Conservation (phyloP, 116 monocot species). For the Trichopus zeylanicus region DNA sequence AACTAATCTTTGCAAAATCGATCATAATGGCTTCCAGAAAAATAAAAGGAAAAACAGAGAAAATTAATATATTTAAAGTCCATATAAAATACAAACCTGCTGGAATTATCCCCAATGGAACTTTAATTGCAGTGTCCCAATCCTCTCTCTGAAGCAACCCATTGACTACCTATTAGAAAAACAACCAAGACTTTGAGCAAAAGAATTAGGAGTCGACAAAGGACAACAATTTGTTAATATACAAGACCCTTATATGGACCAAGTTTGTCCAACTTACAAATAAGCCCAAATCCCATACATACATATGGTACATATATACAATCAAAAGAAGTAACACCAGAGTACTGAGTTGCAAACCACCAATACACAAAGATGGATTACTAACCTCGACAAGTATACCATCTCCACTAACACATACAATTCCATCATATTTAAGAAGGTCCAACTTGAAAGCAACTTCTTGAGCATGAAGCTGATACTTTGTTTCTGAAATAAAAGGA, state of each 20-base stretch:
- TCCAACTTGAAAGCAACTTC: conserved; percentile 35
- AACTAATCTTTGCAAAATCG: too few relatives aligned
- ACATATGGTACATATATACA: background rate
- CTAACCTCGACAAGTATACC: conserved; percentile 68
- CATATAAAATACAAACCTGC: conserved; percentile 43
- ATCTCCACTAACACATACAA: conserved; percentile 77
- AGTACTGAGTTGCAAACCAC: background rate
- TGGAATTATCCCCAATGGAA: conserved; percentile 84
- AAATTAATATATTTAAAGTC: too few relatives aligned
- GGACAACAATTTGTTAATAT: background rate
- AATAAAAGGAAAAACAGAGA: too few relatives aligned
- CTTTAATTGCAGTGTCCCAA: conserved; percentile 66
- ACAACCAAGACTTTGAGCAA: background rate
- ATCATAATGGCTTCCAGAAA: too few relatives aligned
- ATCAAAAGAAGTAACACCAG: background rate
- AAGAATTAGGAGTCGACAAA: background rate
- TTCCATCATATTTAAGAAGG: conserved; percentile 49
- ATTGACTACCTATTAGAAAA: conserved; percentile 61
- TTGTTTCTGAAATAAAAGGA: conserved; percentile 40
- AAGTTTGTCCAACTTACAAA: background rate
- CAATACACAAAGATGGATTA: conserved; percentile 1
- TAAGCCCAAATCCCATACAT: background rate
- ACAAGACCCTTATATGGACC: too few relatives aligned
- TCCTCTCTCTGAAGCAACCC: conserved; percentile 80
- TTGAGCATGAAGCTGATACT: conserved; percentile 59